A percentile compares a stretch with the other conserved stretches of the same genome.
Evolutionary conservation across 2,329 filamentous ascomycete species (phyloP).

Genomic region (Diaporthe velutina): DNA sequence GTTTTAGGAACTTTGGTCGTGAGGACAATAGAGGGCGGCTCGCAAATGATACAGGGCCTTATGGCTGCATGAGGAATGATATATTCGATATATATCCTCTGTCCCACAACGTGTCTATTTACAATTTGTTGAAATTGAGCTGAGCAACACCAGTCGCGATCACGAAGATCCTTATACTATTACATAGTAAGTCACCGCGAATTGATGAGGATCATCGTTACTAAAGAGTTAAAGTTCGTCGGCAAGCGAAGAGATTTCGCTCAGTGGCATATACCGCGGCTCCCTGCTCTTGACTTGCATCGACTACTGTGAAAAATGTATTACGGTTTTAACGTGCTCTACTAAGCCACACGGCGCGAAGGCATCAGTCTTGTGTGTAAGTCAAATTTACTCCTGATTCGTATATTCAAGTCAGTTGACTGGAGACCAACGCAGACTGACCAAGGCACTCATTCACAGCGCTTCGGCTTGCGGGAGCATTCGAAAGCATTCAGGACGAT

Average conservation of each 20-base stretch:
- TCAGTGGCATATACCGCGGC: no score
- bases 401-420: no score
- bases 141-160: no score
- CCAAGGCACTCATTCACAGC: neutral
- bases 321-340: no score
- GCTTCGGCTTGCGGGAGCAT: neutral
- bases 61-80: constrained; percentile 16
- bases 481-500: neutral
- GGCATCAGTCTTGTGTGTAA: no score
- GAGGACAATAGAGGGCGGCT: neutral
- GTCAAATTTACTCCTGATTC: no score
- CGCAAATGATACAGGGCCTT: neutral
- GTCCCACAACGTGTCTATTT: neutral
- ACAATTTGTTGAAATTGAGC: neutral
- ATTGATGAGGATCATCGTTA: neutral
- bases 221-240: neutral
- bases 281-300: no score
- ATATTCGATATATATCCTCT: neutral
- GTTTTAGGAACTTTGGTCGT: constrained; percentile 54
- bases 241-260: no score
- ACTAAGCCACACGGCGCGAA: no score
- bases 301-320: no score
- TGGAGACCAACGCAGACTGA: neutral
- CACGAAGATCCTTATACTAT: no score
- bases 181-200: neutral